Conservation (phyloP, 192 early-diverging fungal species). For the Podila minutissima region DNA sequence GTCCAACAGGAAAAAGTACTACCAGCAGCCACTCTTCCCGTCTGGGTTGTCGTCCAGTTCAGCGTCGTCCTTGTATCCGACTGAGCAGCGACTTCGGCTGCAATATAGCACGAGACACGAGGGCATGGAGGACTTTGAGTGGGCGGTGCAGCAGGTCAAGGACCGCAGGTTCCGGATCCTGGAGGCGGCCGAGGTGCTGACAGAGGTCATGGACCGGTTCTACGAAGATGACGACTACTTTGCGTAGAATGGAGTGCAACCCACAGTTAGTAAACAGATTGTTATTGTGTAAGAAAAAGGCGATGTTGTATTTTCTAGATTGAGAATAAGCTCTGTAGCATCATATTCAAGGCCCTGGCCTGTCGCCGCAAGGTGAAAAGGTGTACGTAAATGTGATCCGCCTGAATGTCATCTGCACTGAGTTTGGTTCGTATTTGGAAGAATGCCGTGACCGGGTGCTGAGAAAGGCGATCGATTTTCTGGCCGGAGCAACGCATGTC, state of each 20-base stretch:
- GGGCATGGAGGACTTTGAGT: conserved; percentile 31
- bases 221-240: conserved; percentile 42
- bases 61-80: neutral
- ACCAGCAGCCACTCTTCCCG: conserved; percentile 2
- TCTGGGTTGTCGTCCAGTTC: neutral
- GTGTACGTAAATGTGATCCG: too few species aligned
- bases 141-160: conserved; percentile 40
- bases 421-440: too few species aligned
- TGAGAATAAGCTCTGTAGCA: too few species aligned
- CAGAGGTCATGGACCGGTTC: conserved; percentile 37
- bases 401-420: too few species aligned
- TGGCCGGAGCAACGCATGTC: too few species aligned
- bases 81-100: conserved; percentile 14
- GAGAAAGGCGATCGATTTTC: too few species aligned
- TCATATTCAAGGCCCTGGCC: too few species aligned
- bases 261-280: too few species aligned
- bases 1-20: conserved; percentile 5
- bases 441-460: too few species aligned
- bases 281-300: too few species aligned
- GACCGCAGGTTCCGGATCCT: conserved; percentile 38
- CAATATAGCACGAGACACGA: conserved; percentile 33
- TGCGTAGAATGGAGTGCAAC: neutral
- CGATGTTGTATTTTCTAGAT: too few species aligned
- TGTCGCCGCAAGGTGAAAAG: too few species aligned
- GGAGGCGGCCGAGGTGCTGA: conserved; percentile 31